Base-by-base conservation (phyloP, 345 rosid species). In the Moringa oleifera region DNA sequence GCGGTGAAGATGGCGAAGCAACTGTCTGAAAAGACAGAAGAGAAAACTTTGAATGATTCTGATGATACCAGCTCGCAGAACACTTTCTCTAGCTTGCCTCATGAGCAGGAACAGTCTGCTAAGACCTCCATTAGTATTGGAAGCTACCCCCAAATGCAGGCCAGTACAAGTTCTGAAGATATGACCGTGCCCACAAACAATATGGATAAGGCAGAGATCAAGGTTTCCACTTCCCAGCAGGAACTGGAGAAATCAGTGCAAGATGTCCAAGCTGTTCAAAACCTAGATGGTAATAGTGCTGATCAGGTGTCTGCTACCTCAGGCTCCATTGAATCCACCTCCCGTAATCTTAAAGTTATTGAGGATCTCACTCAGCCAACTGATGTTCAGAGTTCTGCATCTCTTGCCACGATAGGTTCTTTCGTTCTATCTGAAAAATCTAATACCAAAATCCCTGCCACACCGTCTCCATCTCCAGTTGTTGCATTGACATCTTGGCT, bases 101-200 rank as follows among this genome's bases (percentile, higher is more conserved):
- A 61, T 64, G 97, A 89, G 36, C 93, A 80, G 58, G 95, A 76
- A 68, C 91, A 81, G 79, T 91, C 96, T 57, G 73, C 76, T 52
- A 89, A 87, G 70, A 83, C 97, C 65, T 91, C 97, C 52, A 81
- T 87, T 63, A 87, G 97, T 77, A 73, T 78, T 64, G 90, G 93
- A 73, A 91, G 97, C 91, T 91, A 82, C 63, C 95, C 94, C 58
- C 93, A 82, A 60, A 96, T 76, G 61, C 96, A 85, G 75, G 84
- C 73, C 68, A 89, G 97, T 79, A 68, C 93, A 72, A 76, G 96
- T 76, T 91, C 94, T 56, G 96, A 91, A 78, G 97, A 85, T 64
- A 74, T 71, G 63, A 71, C 75, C 55, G 54, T 73, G 50, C 61
- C 85, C 52, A 61, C 79, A 68, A 84, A 77, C 74, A 61, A 61